Conservation (phyloP, 202 grass and related monocot genomes). For the Brachypodium distachyon region DNA sequence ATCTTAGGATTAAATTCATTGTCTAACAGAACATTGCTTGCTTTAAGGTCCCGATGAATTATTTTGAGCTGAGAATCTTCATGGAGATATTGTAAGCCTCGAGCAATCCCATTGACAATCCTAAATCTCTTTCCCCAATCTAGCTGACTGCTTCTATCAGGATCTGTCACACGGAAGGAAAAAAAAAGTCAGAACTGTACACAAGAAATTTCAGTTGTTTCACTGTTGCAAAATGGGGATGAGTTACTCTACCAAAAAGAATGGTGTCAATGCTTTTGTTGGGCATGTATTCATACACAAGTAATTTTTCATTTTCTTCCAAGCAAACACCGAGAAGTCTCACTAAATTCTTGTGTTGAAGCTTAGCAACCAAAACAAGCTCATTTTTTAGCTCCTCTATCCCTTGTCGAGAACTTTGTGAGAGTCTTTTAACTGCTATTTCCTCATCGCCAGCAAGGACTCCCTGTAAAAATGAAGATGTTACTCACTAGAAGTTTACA, state of each 20-base stretch:
- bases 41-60: slow-evolving; percentile 76
- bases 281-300: slow-evolving; percentile 75
- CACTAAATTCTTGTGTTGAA: slow-evolving; percentile 82
- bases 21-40: slow-evolving; percentile 59
- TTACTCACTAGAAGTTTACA: not conserved
- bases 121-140: slow-evolving; percentile 52
- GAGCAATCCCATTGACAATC: slow-evolving; percentile 54
- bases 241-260: slow-evolving; percentile 41
- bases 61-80: slow-evolving; percentile 76
- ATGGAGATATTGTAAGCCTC: slow-evolving; percentile 68
- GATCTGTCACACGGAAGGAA: slow-evolving; percentile 29
- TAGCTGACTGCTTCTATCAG: slow-evolving; percentile 19
- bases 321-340: slow-evolving; percentile 73
- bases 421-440: slow-evolving; percentile 83
- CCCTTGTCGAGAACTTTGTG: slow-evolving; percentile 62
- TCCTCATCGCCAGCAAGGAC: slow-evolving; percentile 42
- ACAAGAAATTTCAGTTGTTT: not conserved
- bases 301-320: slow-evolving; percentile 68
- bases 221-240: not conserved
- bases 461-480: slow-evolving; percentile 36
- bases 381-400: slow-evolving; percentile 88
- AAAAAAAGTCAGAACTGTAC: slow-evolving; percentile 4
- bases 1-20: slow-evolving; percentile 61
- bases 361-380: slow-evolving; percentile 71
- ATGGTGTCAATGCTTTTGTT: slow-evolving; percentile 72